Conservation (phyloP, 306 rosid species). For the Senna tora region DNA sequence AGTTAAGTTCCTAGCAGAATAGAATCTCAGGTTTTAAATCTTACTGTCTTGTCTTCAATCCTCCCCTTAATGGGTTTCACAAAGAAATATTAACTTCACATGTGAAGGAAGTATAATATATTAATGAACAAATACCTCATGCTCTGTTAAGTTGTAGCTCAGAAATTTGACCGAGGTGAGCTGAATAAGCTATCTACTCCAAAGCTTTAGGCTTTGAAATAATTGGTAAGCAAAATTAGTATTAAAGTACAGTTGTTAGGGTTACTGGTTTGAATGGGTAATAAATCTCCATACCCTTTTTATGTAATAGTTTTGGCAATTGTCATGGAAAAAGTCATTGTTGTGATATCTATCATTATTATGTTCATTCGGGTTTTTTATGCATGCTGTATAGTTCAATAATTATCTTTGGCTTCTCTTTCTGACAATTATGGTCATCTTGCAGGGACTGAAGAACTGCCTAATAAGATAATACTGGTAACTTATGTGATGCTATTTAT, state of each 20-base stretch:
- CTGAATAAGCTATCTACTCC: too few species aligned
- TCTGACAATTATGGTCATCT: neutral
- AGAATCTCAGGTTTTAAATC: neutral
- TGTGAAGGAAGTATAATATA: too few species aligned
- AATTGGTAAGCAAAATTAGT: neutral
- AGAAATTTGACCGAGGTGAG: neutral
- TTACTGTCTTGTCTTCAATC: too few species aligned
- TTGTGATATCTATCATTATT: neutral
- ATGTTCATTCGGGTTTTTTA: neutral
- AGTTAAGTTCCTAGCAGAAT: neutral
- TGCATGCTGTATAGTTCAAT: neutral
- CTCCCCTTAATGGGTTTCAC: too few species aligned
- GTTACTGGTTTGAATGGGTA: neutral
- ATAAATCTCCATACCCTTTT: neutral
- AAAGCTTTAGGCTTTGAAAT: neutral
- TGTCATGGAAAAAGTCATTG: neutral
- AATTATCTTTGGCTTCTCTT: neutral
- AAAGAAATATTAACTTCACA: too few species aligned
- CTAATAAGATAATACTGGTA: neutral
- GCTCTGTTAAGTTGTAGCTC: neutral
- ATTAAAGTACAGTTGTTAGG: neutral
- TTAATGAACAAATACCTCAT: neutral
- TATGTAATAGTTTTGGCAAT: neutral
- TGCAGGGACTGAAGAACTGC: neutral
- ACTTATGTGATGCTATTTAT: constrained; percentile 35